Evolutionary conservation across 2,329 filamentous ascomycete genomes (phyloP).

Genomic region (Pseudocercospora fuligena): DNA sequence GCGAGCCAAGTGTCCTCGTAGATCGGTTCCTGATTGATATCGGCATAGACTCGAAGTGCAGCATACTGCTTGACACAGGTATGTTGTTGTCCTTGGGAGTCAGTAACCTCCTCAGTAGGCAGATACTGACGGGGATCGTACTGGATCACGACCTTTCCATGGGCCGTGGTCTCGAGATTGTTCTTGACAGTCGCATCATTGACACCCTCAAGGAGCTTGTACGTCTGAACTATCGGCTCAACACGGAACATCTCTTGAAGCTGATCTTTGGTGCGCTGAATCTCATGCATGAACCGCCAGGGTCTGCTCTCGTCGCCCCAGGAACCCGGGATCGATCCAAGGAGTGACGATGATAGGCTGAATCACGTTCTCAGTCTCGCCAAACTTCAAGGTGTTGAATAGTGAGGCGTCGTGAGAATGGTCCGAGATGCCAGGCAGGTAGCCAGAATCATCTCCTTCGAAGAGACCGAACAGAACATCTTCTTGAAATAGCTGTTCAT

Average conservation of each 20-base stretch:
- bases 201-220: neutral
- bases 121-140: slow-evolving; percentile 14
- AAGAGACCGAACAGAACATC: slow-evolving; percentile 19
- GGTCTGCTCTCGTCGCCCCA: neutral
- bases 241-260: neutral
- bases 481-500: neutral
- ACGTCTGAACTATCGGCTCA: slow-evolving; percentile 3
- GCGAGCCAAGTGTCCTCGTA: slow-evolving; percentile 16
- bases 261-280: neutral
- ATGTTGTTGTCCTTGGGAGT: neutral
- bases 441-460: slow-evolving; percentile 15
- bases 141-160: slow-evolving; percentile 19
- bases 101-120: neutral
- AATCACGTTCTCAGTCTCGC: slow-evolving; percentile 11
- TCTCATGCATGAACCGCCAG: slow-evolving; percentile 9
- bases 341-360: slow-evolving; percentile 22
- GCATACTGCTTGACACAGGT: slow-evolving; percentile 15
- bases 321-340: neutral
- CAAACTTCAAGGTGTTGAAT: slow-evolving; percentile 18
- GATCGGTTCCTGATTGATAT: slow-evolving; percentile 6
- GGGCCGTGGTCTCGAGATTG: slow-evolving; percentile 5
- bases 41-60: slow-evolving; percentile 10
- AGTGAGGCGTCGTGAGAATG: slow-evolving; percentile 6
- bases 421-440: slow-evolving; percentile 16
- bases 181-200: neutral